Evolutionary conservation across 495 filamentous ascomycete species (phyloP), one percentile per base, ranked within the genome.

Genomic region (Cryomyces minteri): DNA sequence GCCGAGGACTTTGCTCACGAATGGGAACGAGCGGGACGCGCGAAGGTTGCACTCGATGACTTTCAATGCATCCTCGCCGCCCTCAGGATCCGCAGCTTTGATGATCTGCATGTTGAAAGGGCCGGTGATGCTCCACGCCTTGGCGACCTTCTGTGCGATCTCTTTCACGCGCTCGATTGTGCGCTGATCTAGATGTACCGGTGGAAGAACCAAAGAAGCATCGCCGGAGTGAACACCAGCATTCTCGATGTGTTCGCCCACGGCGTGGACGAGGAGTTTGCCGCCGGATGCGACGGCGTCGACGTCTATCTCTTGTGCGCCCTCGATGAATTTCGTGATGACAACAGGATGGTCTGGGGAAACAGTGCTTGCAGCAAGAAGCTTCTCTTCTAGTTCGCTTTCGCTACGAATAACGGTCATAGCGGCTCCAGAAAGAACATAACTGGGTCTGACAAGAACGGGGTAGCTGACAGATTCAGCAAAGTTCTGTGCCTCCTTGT

Each of bases 41-140:
- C 88, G 90, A 50, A 96, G 80, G 61, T 96, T 96, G 71, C 88
- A 96, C 67, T 96, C 88, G 51, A 96, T 96, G 54, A 95, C 88
- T 70, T 96, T 96, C 41, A 96, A 74, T 43, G 68, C 62, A 14
- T 81, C 75, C 52, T 82, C 74, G 30, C 74, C 79, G 46, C 80
- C 78, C n/a, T 60, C 56, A 12, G 73, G 69, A 50, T 80, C 66
- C 4, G 80, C 68, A 39, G 84, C 87, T 67, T 94, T 94, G 73
- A 96, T 96, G 64, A 96, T 92, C 65, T 96, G 88, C 90, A 96
- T 95, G 71, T 96, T 96, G 76, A 95, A 96, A 33, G 88, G 88
- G 38, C 88, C 88, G 12, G 85, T 94, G 62, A 96, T 95, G 56
- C 69, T 88, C 84, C 88, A 94, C 40, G 90, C 88, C 64, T 90